Evolutionary conservation across 441 rosid species (phyloP), one percentile per base, ranked within the genome.

Genomic region (Adansonia rubrostipa): DNA sequence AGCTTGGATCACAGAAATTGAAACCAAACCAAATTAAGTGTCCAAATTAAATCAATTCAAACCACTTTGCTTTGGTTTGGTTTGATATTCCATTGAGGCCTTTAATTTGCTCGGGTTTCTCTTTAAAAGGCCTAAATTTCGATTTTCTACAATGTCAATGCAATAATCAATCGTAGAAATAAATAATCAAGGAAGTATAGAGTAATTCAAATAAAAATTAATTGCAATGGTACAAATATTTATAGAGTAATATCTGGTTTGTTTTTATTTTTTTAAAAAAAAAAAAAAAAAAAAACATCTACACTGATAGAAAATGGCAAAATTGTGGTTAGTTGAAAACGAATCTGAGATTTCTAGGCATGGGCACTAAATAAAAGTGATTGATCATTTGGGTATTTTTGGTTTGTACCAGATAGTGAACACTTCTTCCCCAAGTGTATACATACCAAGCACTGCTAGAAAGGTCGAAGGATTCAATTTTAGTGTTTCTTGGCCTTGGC

Each of bases 151-250:
- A 42, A 42, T 3, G 14, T 14, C 71, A 40, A 66, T 4, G 71
- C 71, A 17, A 66, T 17, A 66, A 66, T 9, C 71, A 64, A 64
- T n/a, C 5, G 0, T 42, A 40, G 22, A 66, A 66, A 66, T 45
- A 17, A 66, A 40, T 66, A 66, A 17, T 60, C 9, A 9, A 22
- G 14, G 0, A 10, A 22, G 14, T 60, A 10, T 60, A 10, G 10
- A 60, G 63, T 19, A 58, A 58, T 20, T 58, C 63, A 58, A 19
- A 56, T 56, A 56, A 56, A 58, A 58, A 60, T 60, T 60, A 60
- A 60, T 60, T 62, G 44, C 40, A 61, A 7, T 9, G 15, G 40
- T 24, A 61, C 15, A 11, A 11, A 61, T 24, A 22, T 24, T 24
- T 10, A 61, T 61, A 13, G 5, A 28, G 2, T 62, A 62, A 11